These are phyloP conservation scores for Apocynum venetum DNA, from an alignment of 257 asterid species.

Conservation along the genomic window DNA sequence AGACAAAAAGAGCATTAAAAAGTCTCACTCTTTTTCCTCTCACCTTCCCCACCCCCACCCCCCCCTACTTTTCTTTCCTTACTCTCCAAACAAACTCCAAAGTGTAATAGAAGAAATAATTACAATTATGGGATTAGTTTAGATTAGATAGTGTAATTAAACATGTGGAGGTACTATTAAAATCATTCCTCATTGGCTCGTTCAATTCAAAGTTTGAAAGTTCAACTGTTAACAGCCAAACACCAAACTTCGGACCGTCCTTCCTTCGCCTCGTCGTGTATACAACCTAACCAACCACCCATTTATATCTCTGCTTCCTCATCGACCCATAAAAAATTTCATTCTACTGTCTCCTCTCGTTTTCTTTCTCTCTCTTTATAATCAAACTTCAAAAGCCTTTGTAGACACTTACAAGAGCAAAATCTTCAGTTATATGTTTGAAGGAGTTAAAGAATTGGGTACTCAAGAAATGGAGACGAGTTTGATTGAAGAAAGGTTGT, in stretches of 20 bases:
- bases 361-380: neutral
- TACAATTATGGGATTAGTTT: neutral
- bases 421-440: neutral
- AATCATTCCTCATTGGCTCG: neutral
- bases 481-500: neutral
- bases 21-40: constrained; percentile 7
- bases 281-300: constrained; percentile 18
- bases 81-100: neutral
- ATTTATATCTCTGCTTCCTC: constrained; percentile 7
- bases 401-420: neutral
- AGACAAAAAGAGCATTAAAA: neutral
- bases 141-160: neutral
- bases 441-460: neutral
- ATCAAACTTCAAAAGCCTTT: neutral
- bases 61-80: neutral
- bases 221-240: constrained; percentile 5
- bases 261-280: constrained; percentile 4
- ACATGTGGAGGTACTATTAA: neutral
- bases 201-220: constrained; percentile 12
- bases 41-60: neutral
- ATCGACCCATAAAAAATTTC: neutral
- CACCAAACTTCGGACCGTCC: constrained; percentile 6
- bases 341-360: neutral
- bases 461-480: constrained; percentile 13
- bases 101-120: neutral